Evolutionary conservation across 1,284 basidiomycete genomes (phyloP).

Genomic region (Fomitopsis schrenkii): DNA sequence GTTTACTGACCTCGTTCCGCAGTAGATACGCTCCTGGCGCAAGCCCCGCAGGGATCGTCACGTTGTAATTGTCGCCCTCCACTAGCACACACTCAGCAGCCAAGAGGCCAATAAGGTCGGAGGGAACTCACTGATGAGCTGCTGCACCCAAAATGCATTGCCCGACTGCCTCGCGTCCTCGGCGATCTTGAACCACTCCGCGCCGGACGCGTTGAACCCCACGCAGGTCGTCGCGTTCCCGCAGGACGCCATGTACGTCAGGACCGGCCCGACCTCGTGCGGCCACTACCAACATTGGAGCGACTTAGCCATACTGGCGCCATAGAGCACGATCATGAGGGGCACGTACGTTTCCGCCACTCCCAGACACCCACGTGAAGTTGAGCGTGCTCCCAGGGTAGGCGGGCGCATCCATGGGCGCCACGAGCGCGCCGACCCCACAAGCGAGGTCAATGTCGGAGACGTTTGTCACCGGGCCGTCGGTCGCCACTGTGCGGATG

Average conservation of each 20-base stretch:
- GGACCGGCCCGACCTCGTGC: constrained; percentile 49
- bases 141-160: constrained; percentile 33
- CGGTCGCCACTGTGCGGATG: constrained; percentile 25
- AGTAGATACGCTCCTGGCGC: constrained; percentile 64
- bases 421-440: constrained; percentile 36
- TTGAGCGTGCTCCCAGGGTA: constrained; percentile 36
- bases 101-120: background rate
- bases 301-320: background rate
- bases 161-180: constrained; percentile 36
- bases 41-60: constrained; percentile 52
- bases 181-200: constrained; percentile 69
- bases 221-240: constrained; percentile 47
- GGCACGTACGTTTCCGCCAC: constrained; percentile 24
- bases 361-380: constrained; percentile 55
- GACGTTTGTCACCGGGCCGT: constrained; percentile 39
- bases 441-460: constrained; percentile 36
- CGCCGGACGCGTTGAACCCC: constrained; percentile 51
- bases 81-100: constrained; percentile 19
- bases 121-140: constrained; percentile 31
- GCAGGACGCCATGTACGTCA: constrained; percentile 69
- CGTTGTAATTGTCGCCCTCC: constrained; percentile 33
- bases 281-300: constrained; percentile 40
- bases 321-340: too few relatives aligned
- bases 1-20: constrained; percentile 46
- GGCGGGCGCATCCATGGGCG: constrained; percentile 32